phyloP scores from a whole-genome alignment of 306 rosid genomes.

The Begonia fuchsioides region DNA sequence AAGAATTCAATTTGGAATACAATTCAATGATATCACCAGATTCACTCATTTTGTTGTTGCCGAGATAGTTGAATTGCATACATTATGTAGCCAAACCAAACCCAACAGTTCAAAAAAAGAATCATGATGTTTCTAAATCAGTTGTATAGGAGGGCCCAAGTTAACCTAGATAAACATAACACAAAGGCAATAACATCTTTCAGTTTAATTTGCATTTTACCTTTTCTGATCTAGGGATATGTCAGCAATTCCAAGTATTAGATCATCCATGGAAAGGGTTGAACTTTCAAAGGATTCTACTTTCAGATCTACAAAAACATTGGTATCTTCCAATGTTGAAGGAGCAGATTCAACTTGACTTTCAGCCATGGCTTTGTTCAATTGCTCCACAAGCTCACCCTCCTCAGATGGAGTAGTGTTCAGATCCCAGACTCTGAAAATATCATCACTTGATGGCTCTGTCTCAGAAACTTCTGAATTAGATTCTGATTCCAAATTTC shows the following conservation, averaged over 20 bases:
- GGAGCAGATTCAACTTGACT: conserved; percentile 14
- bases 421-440: conserved; percentile 70
- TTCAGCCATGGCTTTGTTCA: conserved; percentile 30
- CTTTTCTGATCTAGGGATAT: conserved; percentile 24
- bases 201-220: conserved; percentile 1
- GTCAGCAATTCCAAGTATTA: conserved; percentile 30
- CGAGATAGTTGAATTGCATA: too few relatives aligned
- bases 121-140: too few relatives aligned
- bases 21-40: too few relatives aligned
- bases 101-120: too few relatives aligned
- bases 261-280: background rate
- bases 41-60: too few relatives aligned
- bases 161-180: too few relatives aligned
- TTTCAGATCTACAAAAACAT: conserved; percentile 14
- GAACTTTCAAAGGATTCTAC: conserved; percentile 4
- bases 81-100: too few relatives aligned
- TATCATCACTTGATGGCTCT: conserved; percentile 25
- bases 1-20: too few relatives aligned
- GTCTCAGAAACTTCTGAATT: conserved; percentile 6
- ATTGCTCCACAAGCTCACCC: conserved; percentile 41
- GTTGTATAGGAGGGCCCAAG: too few relatives aligned
- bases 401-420: conserved; percentile 40
- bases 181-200: too few relatives aligned
- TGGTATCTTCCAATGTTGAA: conserved; percentile 16
- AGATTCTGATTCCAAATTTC: conserved; percentile 6